Evolutionary conservation across 306 rosid species (phyloP).

Genomic region (Ormosia semicastrata): DNA sequence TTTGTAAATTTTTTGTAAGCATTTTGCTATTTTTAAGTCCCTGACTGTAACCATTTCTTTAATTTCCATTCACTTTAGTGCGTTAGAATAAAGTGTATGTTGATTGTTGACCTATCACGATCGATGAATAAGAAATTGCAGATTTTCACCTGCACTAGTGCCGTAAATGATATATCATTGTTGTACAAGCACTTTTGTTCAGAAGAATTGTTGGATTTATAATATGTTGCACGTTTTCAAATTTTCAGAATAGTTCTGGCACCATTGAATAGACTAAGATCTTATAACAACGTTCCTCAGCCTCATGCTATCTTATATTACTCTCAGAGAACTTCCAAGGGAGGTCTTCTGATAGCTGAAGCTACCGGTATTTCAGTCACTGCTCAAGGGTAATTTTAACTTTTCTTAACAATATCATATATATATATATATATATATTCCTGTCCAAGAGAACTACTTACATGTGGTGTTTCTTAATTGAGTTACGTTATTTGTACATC

Average conservation of each 20-base stretch:
- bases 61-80: no score
- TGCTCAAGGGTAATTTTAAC: neutral
- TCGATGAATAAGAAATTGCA: neutral
- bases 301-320: conserved; percentile 52
- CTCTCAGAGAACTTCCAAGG: conserved; percentile 41
- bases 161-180: neutral
- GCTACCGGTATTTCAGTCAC: neutral
- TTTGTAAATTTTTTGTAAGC: no score
- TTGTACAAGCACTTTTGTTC: neutral
- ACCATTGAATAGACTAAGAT: conserved; percentile 41
- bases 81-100: neutral
- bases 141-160: neutral
- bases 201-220: neutral
- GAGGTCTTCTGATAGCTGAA: neutral
- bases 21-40: no score
- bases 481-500: no score
- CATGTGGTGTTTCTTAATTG: neutral
- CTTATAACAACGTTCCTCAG: conserved; percentile 47
- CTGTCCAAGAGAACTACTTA: no score
- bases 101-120: neutral
- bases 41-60: no score
- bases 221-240: neutral
- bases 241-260: conserved; percentile 49
- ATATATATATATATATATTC: conserved; percentile 1
- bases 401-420: no score